Conservation (phyloP, 352 stramenopile genomes). For the Stephanocyclus meneghinianus region DNA sequence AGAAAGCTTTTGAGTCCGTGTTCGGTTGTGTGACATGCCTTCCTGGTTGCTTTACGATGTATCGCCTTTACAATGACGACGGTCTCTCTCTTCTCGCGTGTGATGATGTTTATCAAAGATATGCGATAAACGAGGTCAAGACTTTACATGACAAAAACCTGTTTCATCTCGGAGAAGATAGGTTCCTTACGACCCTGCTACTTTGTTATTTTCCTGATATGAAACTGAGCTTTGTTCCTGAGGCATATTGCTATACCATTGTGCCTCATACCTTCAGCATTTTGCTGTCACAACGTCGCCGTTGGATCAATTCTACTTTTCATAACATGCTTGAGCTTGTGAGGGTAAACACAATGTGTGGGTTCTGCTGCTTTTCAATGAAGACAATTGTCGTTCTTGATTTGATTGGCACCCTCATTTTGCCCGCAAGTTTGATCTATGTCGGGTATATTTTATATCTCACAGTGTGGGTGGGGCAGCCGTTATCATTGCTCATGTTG, state of each 20-base stretch:
- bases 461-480: conserved; percentile 35
- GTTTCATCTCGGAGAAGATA: conserved; percentile 69
- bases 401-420: conserved; percentile 45
- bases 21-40: conserved; percentile 72
- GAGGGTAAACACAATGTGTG: conserved; percentile 54
- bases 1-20: conserved; percentile 68
- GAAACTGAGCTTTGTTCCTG: conserved; percentile 57
- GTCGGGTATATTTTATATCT: conserved; percentile 39
- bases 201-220: conserved; percentile 65
- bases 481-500: conserved; percentile 30
- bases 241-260: conserved; percentile 68
- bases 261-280: conserved; percentile 65
- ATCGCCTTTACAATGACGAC: conserved; percentile 55
- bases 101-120: conserved; percentile 57
- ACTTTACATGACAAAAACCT: conserved; percentile 71
- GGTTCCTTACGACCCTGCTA: conserved; percentile 70
- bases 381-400: conserved; percentile 49
- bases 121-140: conserved; percentile 63
- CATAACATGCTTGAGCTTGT: conserved; percentile 58
- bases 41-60: conserved; percentile 74
- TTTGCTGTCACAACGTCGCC: conserved; percentile 58
- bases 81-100: conserved; percentile 50
- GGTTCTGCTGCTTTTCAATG: conserved; percentile 51
- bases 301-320: conserved; percentile 62
- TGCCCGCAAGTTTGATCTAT: conserved; percentile 52